A percentile compares a stretch with the other conserved stretches of the same genome.
Conservation (phyloP, 2,329 filamentous ascomycete genomes). For the Cladophialophora chaetospira region DNA sequence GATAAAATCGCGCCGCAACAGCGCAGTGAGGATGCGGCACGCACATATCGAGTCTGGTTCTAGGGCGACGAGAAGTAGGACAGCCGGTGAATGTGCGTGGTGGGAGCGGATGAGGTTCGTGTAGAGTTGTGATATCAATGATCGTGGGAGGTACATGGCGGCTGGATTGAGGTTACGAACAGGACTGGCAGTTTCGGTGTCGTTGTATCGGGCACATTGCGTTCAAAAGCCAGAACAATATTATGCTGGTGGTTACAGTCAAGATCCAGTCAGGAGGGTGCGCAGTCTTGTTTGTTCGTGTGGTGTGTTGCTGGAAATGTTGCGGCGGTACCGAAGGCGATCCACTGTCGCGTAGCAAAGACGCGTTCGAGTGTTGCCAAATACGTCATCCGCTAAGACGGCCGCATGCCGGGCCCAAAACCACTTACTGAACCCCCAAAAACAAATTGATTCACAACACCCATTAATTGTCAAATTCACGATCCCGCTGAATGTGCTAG, state of each 20-base stretch:
- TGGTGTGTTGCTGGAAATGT: not conserved
- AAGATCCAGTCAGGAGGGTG: not conserved
- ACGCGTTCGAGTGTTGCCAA: constrained; percentile 10
- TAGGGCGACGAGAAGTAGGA: constrained; percentile 80
- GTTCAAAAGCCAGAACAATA: not conserved
- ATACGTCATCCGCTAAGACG: constrained; percentile 2
- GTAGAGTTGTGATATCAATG: constrained; percentile 88
- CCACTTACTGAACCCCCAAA: no score
- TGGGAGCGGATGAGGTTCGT: constrained; percentile 81
- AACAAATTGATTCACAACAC: no score
- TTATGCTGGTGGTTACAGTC: not conserved
- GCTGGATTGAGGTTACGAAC: constrained; percentile 7
- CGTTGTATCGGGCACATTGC: constrained; percentile 16
- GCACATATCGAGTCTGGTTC: constrained; percentile 95
- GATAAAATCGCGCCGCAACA: constrained; percentile 98
- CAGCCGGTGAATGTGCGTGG: constrained; percentile 86
- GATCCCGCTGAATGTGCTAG: not conserved
- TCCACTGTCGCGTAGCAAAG: constrained; percentile 1
- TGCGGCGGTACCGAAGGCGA: not conserved
- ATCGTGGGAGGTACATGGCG: constrained; percentile 89
- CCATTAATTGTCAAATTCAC: no score
- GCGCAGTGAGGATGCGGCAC: constrained; percentile 85
- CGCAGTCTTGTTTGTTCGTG: not conserved
- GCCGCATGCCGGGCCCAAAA: not conserved
- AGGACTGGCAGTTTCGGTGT: not conserved